Conservation (phyloP, 805 yeast species). For the Yarrowia sp. region DNA sequence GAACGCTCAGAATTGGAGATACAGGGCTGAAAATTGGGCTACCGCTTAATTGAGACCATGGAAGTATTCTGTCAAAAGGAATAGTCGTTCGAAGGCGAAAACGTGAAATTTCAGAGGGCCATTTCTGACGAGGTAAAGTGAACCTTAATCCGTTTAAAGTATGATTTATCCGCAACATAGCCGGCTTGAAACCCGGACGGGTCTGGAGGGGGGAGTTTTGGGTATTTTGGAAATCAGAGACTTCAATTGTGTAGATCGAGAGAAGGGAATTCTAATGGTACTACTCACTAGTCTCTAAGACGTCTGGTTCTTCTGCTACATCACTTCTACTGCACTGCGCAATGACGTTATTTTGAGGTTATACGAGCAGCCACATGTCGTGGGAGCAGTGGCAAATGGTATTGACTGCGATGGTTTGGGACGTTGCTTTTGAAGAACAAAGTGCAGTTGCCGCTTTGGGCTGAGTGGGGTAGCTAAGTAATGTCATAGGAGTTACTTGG, state of each 20-base stretch:
- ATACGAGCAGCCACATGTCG: slow-evolving; percentile 4
- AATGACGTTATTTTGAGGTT: not conserved
- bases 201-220: not conserved
- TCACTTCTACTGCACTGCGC: not conserved
- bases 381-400: too few species aligned
- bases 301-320: not conserved
- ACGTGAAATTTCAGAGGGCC: not conserved
- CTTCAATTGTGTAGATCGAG: not conserved
- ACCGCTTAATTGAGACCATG: not conserved
- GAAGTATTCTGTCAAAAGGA: not conserved
- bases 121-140: not conserved
- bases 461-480: too few species aligned
- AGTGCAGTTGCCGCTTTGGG: too few species aligned
- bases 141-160: not conserved
- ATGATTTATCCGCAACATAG: not conserved
- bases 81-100: not conserved
- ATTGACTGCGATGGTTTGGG: too few species aligned
- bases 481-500: too few species aligned
- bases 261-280: not conserved
- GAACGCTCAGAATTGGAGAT: too few species aligned
- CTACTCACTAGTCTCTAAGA: too few species aligned
- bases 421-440: too few species aligned
- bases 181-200: not conserved
- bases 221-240: too few species aligned
- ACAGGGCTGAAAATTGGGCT: not conserved